These are phyloP conservation scores for Pseudogymnoascus sp. DNA, from an alignment of 2,329 filamentous ascomycete species.

Conservation along the genomic window DNA sequence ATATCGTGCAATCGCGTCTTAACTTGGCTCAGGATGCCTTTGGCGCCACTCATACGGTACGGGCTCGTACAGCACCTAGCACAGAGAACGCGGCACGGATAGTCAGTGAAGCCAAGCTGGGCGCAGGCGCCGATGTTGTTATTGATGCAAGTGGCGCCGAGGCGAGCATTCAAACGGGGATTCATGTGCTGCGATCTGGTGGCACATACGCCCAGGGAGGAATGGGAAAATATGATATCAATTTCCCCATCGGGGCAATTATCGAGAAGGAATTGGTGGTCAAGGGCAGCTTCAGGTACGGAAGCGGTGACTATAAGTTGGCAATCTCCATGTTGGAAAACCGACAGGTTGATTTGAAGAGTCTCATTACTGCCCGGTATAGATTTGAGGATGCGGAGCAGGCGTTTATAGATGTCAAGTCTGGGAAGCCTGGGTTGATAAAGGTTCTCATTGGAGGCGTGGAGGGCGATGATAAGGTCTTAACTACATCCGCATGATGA, in stretches of 20 bases:
- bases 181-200: slow-evolving; percentile 41
- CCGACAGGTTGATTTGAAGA: slow-evolving; percentile 72
- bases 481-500: background rate
- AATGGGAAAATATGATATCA: slow-evolving; percentile 46
- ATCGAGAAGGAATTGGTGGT: slow-evolving; percentile 46
- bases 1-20: slow-evolving; percentile 49
- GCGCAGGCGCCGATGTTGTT: slow-evolving; percentile 38
- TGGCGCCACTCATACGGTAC: slow-evolving; percentile 57
- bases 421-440: slow-evolving; percentile 57
- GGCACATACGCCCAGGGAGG: slow-evolving; percentile 46
- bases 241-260: slow-evolving; percentile 42
- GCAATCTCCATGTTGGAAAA: slow-evolving; percentile 64
- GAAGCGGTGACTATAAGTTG: slow-evolving; percentile 71
- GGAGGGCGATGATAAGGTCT: slow-evolving; percentile 10
- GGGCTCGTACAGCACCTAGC: slow-evolving; percentile 64
- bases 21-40: slow-evolving; percentile 47
- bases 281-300: slow-evolving; percentile 45
- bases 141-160: slow-evolving; percentile 48
- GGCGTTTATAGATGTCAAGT: slow-evolving; percentile 80
- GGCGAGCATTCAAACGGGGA: slow-evolving; percentile 43
- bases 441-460: slow-evolving; percentile 57
- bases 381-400: slow-evolving; percentile 74
- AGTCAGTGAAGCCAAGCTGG: slow-evolving; percentile 16
- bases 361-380: slow-evolving; percentile 68
- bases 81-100: slow-evolving; percentile 58